Evolutionary conservation across 768 basidiomycete genomes (phyloP).

Genomic region (Lyophyllum decastes): DNA sequence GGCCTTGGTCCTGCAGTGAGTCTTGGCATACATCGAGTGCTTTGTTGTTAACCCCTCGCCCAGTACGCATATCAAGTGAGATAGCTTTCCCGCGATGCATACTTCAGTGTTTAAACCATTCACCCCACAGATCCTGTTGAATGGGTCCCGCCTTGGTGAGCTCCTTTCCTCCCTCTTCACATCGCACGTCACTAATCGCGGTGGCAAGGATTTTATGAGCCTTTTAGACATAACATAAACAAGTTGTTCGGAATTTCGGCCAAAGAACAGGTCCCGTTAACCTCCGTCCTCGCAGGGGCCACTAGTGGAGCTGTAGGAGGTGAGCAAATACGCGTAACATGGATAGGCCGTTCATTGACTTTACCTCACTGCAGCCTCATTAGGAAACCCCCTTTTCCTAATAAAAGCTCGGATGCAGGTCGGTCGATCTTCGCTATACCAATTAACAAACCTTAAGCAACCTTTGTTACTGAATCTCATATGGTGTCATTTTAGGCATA

Average conservation of each 20-base stretch:
- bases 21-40: slow-evolving; percentile 9
- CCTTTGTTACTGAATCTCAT: not conserved
- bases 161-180: slow-evolving; percentile 2
- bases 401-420: slow-evolving; percentile 99
- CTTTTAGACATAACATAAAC: slow-evolving; percentile 77
- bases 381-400: slow-evolving; percentile 91
- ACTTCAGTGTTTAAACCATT: slow-evolving; percentile 10
- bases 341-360: not conserved
- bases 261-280: slow-evolving; percentile 68
- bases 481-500: slow-evolving; percentile 63
- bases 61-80: slow-evolving; percentile 92
- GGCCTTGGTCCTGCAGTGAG: slow-evolving; percentile 88
- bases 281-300: slow-evolving; percentile 86
- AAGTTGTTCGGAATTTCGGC: slow-evolving; percentile 60
- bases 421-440: slow-evolving; percentile 2
- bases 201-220: slow-evolving; percentile 90
- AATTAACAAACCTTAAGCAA: not conserved
- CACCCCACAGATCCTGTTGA: slow-evolving; percentile 82
- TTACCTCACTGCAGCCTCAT: slow-evolving; percentile 44
- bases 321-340: slow-evolving; percentile 27
- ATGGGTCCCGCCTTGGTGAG: slow-evolving; percentile 85
- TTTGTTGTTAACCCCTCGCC: slow-evolving; percentile 18
- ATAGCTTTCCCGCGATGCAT: slow-evolving; percentile 1
- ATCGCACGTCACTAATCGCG: not conserved
- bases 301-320: slow-evolving; percentile 90